These are phyloP conservation scores for Rauvolfia tetraphylla DNA, from an alignment of 257 asterid species.

Conservation along the genomic window DNA sequence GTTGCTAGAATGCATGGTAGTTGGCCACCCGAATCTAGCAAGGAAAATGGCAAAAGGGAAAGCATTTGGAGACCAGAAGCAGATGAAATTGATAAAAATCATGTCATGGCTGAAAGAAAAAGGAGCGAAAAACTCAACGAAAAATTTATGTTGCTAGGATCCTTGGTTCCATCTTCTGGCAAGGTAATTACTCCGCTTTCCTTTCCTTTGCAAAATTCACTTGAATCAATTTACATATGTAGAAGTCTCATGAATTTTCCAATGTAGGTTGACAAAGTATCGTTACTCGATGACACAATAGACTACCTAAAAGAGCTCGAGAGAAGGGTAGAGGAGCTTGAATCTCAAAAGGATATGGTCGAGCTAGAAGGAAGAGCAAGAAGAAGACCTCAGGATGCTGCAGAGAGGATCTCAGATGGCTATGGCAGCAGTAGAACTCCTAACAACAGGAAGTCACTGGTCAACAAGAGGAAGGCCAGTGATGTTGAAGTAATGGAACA, in stretches of 20 bases:
- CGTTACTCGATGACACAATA: conserved; percentile 78
- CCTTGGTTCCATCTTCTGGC: conserved; percentile 78
- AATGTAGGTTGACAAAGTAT: conserved; percentile 81
- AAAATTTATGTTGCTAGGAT: conserved; percentile 66
- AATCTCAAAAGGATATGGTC: conserved; percentile 46
- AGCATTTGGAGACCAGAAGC: conserved; percentile 40
- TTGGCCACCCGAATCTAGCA: conserved; percentile 29
- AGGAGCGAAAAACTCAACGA: conserved; percentile 76
- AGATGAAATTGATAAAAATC: conserved; percentile 56
- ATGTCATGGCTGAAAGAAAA: conserved; percentile 72
- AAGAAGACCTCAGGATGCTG: conserved; percentile 41
- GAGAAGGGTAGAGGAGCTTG: conserved; percentile 62
- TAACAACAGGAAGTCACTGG: conserved; percentile 31
- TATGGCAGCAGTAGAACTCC: conserved; percentile 35
- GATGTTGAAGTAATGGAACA: conserved; percentile 37
- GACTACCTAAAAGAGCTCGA: conserved; percentile 72
- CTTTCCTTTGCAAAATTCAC: too few relatives aligned
- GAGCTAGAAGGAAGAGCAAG: conserved; percentile 34
- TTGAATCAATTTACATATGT: not conserved
- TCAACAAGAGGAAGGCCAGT: conserved; percentile 60
- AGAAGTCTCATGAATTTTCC: conserved; percentile 1
- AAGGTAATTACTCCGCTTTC: conserved; percentile 59
- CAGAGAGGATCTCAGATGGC: conserved; percentile 66
- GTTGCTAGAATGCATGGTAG: conserved; percentile 61
- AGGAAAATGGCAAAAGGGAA: conserved; percentile 32